Evolutionary conservation across 2,329 filamentous ascomycete species (phyloP).

Genomic region (Ophiocordyceps robertsii): DNA sequence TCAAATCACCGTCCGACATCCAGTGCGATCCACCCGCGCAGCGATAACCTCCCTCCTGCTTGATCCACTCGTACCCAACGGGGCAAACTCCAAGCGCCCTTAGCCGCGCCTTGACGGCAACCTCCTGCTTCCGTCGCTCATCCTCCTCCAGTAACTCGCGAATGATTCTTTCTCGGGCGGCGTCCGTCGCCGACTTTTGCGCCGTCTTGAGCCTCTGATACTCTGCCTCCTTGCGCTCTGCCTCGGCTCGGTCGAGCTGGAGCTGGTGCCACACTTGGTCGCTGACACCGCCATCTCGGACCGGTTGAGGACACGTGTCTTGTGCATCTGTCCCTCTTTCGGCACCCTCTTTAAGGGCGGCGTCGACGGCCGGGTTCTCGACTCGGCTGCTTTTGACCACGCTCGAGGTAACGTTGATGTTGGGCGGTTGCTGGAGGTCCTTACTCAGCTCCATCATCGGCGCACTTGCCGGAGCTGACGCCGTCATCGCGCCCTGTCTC

Average conservation of each 20-base stretch:
- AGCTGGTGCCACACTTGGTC: slow-evolving; percentile 51
- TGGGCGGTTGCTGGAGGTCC: not conserved
- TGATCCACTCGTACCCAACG: slow-evolving; percentile 47
- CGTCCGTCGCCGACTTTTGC: slow-evolving; percentile 13
- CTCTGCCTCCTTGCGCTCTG: slow-evolving; percentile 22
- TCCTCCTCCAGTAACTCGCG: slow-evolving; percentile 24
- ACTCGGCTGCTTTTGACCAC: not conserved
- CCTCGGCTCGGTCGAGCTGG: slow-evolving; percentile 30
- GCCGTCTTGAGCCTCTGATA: slow-evolving; percentile 19
- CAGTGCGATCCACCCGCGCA: slow-evolving; percentile 50
- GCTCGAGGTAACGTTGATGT: not conserved
- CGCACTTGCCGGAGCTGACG: not conserved
- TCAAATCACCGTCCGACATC: slow-evolving; percentile 5
- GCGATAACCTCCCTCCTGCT: slow-evolving; percentile 41
- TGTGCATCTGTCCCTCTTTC: not conserved
- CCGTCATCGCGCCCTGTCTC: not conserved
- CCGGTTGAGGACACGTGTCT: not conserved
- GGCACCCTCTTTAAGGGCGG: slow-evolving; percentile 4
- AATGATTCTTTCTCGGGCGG: slow-evolving; percentile 21
- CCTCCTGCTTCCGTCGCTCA: slow-evolving; percentile 21
- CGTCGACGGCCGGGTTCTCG: not conserved
- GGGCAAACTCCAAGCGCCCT: slow-evolving; percentile 40
- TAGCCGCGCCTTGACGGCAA: slow-evolving; percentile 32
- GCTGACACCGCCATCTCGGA: slow-evolving; percentile 42
- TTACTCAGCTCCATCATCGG: not conserved